These are phyloP conservation scores for Rhizomucor pusillus DNA, from an alignment of 371 early-diverging fungal species.

Conservation along the genomic window DNA sequence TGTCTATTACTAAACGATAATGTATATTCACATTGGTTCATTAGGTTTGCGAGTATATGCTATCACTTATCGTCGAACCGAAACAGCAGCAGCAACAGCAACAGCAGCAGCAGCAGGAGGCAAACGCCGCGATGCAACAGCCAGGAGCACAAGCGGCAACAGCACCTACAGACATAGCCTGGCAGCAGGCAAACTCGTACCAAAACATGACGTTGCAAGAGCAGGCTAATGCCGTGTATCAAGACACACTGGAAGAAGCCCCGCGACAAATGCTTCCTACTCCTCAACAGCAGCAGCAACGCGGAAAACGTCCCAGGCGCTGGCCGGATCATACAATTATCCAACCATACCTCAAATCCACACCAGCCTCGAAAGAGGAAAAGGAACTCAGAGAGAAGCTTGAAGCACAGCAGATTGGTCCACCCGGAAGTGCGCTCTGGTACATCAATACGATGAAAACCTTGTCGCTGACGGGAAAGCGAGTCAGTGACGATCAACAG, in stretches of 20 bases:
- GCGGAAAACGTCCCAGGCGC: background rate
- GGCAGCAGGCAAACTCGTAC: conserved; percentile 29
- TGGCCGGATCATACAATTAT: background rate
- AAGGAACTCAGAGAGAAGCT: background rate
- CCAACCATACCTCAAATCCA: background rate
- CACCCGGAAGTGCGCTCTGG: conserved; percentile 6
- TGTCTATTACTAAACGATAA: background rate
- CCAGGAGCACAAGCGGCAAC: background rate
- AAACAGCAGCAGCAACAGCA: background rate
- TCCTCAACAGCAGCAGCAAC: background rate
- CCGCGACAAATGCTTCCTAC: background rate
- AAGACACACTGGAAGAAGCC: conserved; percentile 18
- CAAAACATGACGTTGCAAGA: conserved; percentile 36
- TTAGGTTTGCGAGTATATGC: background rate
- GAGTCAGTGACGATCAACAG: background rate
- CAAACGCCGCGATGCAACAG: background rate
- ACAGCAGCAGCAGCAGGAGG: background rate
- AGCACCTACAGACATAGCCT: conserved; percentile 18
- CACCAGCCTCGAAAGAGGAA: conserved; percentile 3
- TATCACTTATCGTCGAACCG: background rate
- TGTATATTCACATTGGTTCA: background rate
- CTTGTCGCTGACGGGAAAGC: background rate
- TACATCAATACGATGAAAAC: background rate
- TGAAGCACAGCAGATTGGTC: conserved; percentile 7
- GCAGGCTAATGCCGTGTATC: background rate